Percentiles rank a stretch among this genome's conserved stretches.
Conservation (phyloP, 345 rosid genomes). For the Acer saccharum region DNA sequence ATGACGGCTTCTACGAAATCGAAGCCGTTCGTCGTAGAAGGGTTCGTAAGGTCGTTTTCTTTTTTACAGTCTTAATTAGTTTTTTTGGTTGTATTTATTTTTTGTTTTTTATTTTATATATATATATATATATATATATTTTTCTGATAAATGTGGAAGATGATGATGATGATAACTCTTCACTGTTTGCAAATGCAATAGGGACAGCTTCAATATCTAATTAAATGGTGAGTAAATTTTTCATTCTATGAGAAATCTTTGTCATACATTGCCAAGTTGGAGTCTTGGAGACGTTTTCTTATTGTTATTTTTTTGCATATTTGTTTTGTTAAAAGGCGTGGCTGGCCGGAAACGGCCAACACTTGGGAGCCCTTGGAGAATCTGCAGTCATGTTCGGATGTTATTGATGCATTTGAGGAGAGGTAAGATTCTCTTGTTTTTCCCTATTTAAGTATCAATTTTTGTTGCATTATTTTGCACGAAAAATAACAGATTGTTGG, state of each 20-base stretch:
- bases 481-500: background rate
- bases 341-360: constrained; percentile 94
- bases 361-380: constrained; percentile 99
- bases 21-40: constrained; percentile 96
- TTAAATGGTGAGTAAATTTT: constrained; percentile 75
- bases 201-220: constrained; percentile 96
- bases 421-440: constrained; percentile 46
- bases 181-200: constrained; percentile 27
- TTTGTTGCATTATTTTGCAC: background rate
- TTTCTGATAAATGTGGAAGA: background rate
- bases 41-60: constrained; percentile 66
- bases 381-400: constrained; percentile 87
- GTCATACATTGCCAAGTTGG: too few relatives aligned
- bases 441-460: background rate
- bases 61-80: constrained; percentile 6
- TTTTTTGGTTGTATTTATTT: background rate
- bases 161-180: background rate
- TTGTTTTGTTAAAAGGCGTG: constrained; percentile 68
- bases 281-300: background rate
- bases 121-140: too few relatives aligned
- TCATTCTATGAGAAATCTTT: background rate
- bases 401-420: constrained; percentile 90
- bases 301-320: constrained; percentile 13
- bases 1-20: constrained; percentile 90
- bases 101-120: background rate